phyloP scores from a whole-genome alignment of 805 yeast species.

The Saturnispora ahearnii region DNA sequence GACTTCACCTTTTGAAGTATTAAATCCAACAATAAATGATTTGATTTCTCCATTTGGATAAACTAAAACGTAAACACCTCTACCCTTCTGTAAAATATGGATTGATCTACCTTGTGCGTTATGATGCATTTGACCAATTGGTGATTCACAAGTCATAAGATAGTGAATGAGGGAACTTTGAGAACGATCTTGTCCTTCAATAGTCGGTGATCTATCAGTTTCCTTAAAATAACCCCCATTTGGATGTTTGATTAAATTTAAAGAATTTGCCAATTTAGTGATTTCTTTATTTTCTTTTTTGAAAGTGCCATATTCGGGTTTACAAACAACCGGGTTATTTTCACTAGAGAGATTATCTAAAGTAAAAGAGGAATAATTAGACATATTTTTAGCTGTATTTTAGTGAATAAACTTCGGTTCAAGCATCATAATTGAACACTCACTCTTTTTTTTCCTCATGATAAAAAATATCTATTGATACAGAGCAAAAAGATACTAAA shows the following conservation, averaged over 20 bases:
- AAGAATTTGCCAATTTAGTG: conserved; percentile 28
- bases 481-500: not conserved
- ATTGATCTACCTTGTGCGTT: conserved; percentile 41
- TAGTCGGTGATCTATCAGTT: conserved; percentile 38
- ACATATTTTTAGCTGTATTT: not conserved
- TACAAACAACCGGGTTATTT: conserved; percentile 13
- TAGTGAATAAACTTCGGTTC: no score
- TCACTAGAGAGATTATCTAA: conserved; percentile 17
- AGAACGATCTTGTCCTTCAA: not conserved
- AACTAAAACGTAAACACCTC: conserved; percentile 46
- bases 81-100: conserved; percentile 46
- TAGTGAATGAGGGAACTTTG: conserved; percentile 44
- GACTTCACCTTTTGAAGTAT: conserved; percentile 37
- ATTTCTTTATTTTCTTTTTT: conserved; percentile 17
- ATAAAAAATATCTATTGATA: not conserved
- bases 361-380: conserved; percentile 12
- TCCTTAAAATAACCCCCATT: conserved; percentile 54
- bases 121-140: conserved; percentile 42
- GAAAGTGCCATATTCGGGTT: conserved; percentile 20
- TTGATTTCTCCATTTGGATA: conserved; percentile 43
- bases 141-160: conserved; percentile 41
- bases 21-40: conserved; percentile 45
- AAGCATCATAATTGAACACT: no score
- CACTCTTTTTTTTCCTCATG: not conserved
- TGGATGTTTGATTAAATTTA: conserved; percentile 35